phyloP scores from a whole-genome alignment of 805 yeast genomes.

The Ogataea wickerhamii region DNA sequence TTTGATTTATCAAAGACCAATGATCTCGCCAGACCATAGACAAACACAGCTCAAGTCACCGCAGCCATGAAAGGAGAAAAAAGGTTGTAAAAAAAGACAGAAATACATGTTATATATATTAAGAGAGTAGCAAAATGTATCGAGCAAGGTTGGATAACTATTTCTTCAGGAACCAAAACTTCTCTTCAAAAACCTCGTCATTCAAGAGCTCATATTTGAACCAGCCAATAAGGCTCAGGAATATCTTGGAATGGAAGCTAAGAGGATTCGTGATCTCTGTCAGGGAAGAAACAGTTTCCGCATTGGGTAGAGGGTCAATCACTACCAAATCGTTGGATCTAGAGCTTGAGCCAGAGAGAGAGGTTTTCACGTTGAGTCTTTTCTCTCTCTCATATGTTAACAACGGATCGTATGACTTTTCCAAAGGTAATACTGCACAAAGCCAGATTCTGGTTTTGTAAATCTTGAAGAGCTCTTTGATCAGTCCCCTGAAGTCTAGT shows the following conservation, averaged over 20 bases:
- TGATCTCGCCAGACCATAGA: too few species aligned
- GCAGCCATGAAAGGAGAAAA: too few species aligned
- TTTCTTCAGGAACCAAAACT: slow-evolving; percentile 24
- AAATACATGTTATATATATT: too few species aligned
- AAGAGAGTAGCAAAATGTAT: too few species aligned
- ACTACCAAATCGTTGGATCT: slow-evolving; percentile 35
- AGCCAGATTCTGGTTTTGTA: slow-evolving; percentile 82
- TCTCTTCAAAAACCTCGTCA: slow-evolving; percentile 26
- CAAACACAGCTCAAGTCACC: too few species aligned
- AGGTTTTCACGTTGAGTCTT: slow-evolving; percentile 10
- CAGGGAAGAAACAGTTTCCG: slow-evolving; percentile 41
- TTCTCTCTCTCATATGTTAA: slow-evolving; percentile 30
- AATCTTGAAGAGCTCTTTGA: slow-evolving; percentile 68
- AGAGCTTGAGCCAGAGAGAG: slow-evolving; percentile 21
- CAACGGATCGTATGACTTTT: slow-evolving; percentile 29
- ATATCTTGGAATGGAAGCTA: slow-evolving; percentile 51
- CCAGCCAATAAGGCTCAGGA: slow-evolving; percentile 43
- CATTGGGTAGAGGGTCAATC: slow-evolving; percentile 30
- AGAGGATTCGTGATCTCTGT: slow-evolving; percentile 36
- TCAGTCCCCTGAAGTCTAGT: slow-evolving; percentile 69
- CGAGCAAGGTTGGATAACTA: too few species aligned
- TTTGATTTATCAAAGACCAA: too few species aligned
- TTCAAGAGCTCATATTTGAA: slow-evolving; percentile 38
- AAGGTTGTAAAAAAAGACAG: too few species aligned
- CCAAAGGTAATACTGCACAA: slow-evolving; percentile 60